Percentiles rank a stretch among this genome's conserved stretches.
These are phyloP conservation scores for Inga oerstediana DNA, from an alignment of 306 rosid species.

Conservation along the genomic window DNA sequence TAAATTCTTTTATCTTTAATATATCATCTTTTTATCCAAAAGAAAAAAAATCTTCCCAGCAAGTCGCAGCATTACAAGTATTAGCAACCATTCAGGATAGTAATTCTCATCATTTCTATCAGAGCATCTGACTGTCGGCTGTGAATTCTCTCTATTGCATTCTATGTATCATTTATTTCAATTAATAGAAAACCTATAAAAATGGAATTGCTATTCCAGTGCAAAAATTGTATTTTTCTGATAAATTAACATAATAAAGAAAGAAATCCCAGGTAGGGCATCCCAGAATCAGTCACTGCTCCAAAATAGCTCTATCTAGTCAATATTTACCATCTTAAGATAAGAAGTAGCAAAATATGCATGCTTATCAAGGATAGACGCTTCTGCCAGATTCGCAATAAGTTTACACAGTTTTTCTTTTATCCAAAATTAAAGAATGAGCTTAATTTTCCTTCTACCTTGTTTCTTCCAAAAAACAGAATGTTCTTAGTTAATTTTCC, in stretches of 20 bases:
- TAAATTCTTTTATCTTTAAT: too few relatives aligned
- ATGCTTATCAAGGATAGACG: constrained; percentile 13
- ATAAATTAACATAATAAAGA: neutral
- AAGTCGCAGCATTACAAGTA: too few relatives aligned
- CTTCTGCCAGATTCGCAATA: constrained; percentile 7
- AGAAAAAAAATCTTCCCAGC: too few relatives aligned
- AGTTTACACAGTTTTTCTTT: neutral
- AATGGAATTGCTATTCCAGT: neutral
- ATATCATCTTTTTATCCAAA: too few relatives aligned
- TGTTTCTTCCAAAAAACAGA: constrained; percentile 28
- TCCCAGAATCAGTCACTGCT: neutral
- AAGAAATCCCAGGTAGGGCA: constrained; percentile 2
- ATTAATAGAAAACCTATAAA: neutral
- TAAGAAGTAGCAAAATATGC: neutral
- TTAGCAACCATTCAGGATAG: neutral
- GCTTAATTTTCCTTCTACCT: constrained; percentile 27
- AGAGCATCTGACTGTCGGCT: neutral
- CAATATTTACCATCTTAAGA: constrained; percentile 19
- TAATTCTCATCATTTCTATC: neutral
- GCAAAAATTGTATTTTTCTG: neutral
- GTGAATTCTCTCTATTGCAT: neutral
- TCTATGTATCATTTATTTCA: neutral
- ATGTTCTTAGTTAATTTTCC: constrained; percentile 39
- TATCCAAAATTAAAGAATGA: constrained; percentile 8
- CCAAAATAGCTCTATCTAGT: constrained; percentile 14